These are phyloP conservation scores for Schizopora paradoxa DNA, from an alignment of 1,284 basidiomycete species.

Conservation along the genomic window DNA sequence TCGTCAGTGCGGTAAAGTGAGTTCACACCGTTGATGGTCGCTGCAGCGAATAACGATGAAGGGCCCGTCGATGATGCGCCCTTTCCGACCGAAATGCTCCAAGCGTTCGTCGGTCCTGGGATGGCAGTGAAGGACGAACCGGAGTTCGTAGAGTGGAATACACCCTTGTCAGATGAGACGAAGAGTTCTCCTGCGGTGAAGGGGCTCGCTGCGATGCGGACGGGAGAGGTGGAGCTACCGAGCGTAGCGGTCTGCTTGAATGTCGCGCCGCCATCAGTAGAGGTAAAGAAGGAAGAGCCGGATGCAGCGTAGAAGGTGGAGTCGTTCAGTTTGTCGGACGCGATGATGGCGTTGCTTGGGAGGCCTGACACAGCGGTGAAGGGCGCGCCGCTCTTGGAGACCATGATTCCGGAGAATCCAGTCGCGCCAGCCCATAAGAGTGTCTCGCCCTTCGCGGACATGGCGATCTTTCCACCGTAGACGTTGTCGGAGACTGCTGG, in stretches of 20 bases:
- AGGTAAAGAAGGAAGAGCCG: slow-evolving; percentile 23
- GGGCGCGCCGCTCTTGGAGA: slow-evolving; percentile 19
- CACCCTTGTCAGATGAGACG: slow-evolving; percentile 21
- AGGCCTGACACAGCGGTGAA: slow-evolving; percentile 22
- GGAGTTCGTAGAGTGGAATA: slow-evolving; percentile 23
- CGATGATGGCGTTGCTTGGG: slow-evolving; percentile 19
- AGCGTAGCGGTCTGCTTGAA: slow-evolving; percentile 20
- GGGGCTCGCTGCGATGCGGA: slow-evolving; percentile 21
- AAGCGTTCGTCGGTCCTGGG: slow-evolving; percentile 18
- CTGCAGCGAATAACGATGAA: slow-evolving; percentile 22
- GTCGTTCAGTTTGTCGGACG: slow-evolving; percentile 24
- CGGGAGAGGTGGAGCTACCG: slow-evolving; percentile 18
- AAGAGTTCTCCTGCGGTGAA: slow-evolving; percentile 22
- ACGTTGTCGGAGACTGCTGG: slow-evolving; percentile 12
- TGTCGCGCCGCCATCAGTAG: slow-evolving; percentile 19
- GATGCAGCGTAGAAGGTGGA: slow-evolving; percentile 22
- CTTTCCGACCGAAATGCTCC: slow-evolving; percentile 22
- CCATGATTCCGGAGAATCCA: slow-evolving; percentile 19
- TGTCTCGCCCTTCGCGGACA: slow-evolving; percentile 21
- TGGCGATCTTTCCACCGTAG: slow-evolving; percentile 23
- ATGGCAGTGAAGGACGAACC: slow-evolving; percentile 20
- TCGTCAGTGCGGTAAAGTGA: slow-evolving; percentile 23
- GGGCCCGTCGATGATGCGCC: slow-evolving; percentile 21
- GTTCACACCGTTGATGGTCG: slow-evolving; percentile 16
- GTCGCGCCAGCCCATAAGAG: slow-evolving; percentile 21